phyloP scores from a whole-genome alignment of 2,329 filamentous ascomycete species.

The Claviceps sp. region DNA sequence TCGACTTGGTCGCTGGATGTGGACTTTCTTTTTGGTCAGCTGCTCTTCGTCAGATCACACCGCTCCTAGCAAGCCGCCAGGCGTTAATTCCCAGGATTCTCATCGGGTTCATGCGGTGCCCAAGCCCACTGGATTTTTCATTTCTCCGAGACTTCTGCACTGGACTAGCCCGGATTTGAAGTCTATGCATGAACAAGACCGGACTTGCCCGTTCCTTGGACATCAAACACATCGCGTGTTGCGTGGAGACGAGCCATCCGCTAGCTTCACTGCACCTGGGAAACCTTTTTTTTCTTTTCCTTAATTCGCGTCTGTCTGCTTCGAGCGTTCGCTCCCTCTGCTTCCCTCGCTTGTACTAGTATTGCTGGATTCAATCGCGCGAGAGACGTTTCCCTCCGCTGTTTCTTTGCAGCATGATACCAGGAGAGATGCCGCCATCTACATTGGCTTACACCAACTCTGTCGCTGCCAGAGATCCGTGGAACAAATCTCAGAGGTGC shows the following conservation, averaged over 20 bases:
- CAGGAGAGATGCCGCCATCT: constrained; percentile 31
- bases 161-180: constrained; percentile 1
- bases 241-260: neutral
- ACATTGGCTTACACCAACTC: constrained; percentile 34
- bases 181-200: neutral
- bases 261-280: neutral
- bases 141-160: neutral
- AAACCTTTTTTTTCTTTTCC: neutral
- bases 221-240: neutral
- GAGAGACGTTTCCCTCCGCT: neutral
- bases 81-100: constrained; percentile 1
- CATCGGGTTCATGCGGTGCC: constrained; percentile 2
- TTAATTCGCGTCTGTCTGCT: neutral
- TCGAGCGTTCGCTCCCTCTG: neutral
- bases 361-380: neutral
- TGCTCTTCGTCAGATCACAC: constrained; percentile 6
- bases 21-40: constrained; percentile 2
- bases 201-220: neutral
- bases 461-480: constrained; percentile 32
- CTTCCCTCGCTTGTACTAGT: neutral
- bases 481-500: constrained; percentile 41
- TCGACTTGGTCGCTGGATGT: constrained; percentile 5
- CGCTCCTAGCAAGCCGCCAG: constrained; percentile 4
- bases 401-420: constrained; percentile 18
- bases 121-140: constrained; percentile 3